These are phyloP conservation scores for Boletus vermiculosoides DNA, from an alignment of 768 basidiomycete species.

Conservation along the genomic window DNA sequence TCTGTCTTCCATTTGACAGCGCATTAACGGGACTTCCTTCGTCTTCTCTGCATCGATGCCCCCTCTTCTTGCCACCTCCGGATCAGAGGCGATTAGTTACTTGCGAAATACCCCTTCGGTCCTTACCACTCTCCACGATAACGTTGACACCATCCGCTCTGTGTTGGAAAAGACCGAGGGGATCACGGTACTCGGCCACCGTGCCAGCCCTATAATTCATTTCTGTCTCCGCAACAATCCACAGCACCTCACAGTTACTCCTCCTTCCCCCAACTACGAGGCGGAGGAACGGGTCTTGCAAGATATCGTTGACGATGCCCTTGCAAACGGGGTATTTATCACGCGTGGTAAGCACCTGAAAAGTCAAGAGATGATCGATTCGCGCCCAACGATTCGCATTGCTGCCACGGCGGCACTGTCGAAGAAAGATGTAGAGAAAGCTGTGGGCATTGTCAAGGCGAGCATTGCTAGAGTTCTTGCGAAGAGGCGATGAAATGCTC, in stretches of 20 bases:
- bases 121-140: slow-evolving; percentile 75
- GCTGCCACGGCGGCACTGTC: slow-evolving; percentile 75
- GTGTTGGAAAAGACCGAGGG: slow-evolving; percentile 77
- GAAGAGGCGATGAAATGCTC: slow-evolving; percentile 44
- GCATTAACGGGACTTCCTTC: slow-evolving; percentile 93
- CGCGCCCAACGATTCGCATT: slow-evolving; percentile 82
- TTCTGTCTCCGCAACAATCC: slow-evolving; percentile 54
- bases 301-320: slow-evolving; percentile 87
- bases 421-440: slow-evolving; percentile 92
- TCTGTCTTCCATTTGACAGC: slow-evolving; percentile 43
- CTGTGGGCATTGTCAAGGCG: slow-evolving; percentile 67
- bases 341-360: slow-evolving; percentile 80
- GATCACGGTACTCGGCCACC: slow-evolving; percentile 85
- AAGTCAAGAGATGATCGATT: slow-evolving; percentile 81
- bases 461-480: slow-evolving; percentile 73
- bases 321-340: slow-evolving; percentile 79
- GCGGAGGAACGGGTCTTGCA: slow-evolving; percentile 81
- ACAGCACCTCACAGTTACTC: slow-evolving; percentile 20
- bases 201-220: slow-evolving; percentile 86
- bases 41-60: slow-evolving; percentile 97
- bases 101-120: slow-evolving; percentile 74
- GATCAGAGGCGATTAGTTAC: slow-evolving; percentile 81
- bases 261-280: slow-evolving; percentile 46
- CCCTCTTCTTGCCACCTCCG: slow-evolving; percentile 81
- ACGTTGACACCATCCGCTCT: slow-evolving; percentile 72